Base-by-base conservation (phyloP, 1,139 yeast genomes). In the Geotrichum bryndzae region DNA sequence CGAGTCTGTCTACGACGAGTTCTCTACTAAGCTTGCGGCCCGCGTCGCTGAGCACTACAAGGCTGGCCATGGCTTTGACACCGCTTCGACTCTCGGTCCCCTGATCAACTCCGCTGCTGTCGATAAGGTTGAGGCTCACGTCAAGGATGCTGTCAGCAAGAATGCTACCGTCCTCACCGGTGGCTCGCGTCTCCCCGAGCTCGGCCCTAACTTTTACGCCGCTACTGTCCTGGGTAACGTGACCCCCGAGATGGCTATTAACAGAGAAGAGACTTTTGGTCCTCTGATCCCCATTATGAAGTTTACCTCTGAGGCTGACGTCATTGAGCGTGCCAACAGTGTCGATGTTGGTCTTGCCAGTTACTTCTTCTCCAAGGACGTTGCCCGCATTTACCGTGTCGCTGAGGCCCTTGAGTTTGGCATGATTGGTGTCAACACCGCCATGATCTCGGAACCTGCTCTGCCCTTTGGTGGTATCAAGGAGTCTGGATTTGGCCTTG, bases 261-360 rank as follows among this genome's bases (percentile, higher is more conserved):
- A 84, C 63, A 70, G 76, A 41, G 95, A 90, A 68, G 97, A 91
- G 76, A 90, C 96, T 1, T 91, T 91, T 73, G 97, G 97, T 13
- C 97, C 97, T 4, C 79, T 91, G 55, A 95, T 94, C 60, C 94
- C 95, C 1, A 75, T 91, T 52, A 81, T 88, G 66, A 72, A 71
- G 68, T 77, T 90, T 73, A 77, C 79, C 18, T 75, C 83, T 33
- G 85, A 84, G 58, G 88, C 87, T 62, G 90, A 90, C 70, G 97
- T 85, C 13, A 74, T 91, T 48, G 75, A 74, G 38, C 74, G 80
- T 68, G 95, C 96, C 38, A 91, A 91, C 74, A 82, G 82, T 66
- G 83, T 86, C 15, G 82, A 80, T 29, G 87, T 83, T 53, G 96
- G 96, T 51, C 79, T 89, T 61, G 95, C 95, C 3, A 85, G 92